Evolutionary conservation across 495 filamentous ascomycete species (phyloP).

Genomic region (Talaromyces thailandensis): DNA sequence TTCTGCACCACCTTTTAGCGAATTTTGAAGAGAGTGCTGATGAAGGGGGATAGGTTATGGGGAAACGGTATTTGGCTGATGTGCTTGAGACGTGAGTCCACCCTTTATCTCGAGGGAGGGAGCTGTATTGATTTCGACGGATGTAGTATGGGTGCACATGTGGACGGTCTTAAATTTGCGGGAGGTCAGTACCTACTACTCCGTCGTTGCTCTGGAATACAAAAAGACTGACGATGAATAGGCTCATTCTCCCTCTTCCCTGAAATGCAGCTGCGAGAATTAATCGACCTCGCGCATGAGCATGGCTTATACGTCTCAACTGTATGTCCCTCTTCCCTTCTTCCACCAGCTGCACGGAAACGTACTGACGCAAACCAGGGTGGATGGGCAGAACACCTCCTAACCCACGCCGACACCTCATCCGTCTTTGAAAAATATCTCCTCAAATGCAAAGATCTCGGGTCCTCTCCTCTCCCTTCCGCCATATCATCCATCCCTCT

Average conservation of each 20-base stretch:
- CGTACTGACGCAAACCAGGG: slow-evolving; percentile 18
- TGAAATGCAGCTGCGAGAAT: slow-evolving; percentile 35
- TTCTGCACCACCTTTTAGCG: slow-evolving; percentile 2
- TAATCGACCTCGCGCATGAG: slow-evolving; percentile 45
- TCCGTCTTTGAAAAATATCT: slow-evolving; percentile 44
- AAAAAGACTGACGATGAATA: slow-evolving; percentile 5
- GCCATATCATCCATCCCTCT: neutral
- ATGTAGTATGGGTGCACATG: slow-evolving; percentile 40
- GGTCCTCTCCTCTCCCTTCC: slow-evolving; percentile 14
- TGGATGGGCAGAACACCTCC: slow-evolving; percentile 48
- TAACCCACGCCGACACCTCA: slow-evolving; percentile 35
- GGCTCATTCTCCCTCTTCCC: slow-evolving; percentile 46
- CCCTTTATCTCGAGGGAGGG: neutral
- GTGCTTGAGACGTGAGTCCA: slow-evolving; percentile 38
- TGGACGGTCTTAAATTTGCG: slow-evolving; percentile 50
- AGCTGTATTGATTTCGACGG: neutral
- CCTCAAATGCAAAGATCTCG: slow-evolving; percentile 39
- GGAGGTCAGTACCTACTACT: slow-evolving; percentile 23
- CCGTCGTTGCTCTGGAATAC: too few species aligned
- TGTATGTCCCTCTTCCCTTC: slow-evolving; percentile 10
- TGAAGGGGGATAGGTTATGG: slow-evolving; percentile 33
- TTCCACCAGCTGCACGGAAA: neutral
- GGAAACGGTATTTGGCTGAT: slow-evolving; percentile 42
- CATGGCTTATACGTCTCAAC: slow-evolving; percentile 48
- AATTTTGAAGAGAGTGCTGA: neutral